Conservation (phyloP, 805 yeast species). For the Wickerhamiella brachini region DNA sequence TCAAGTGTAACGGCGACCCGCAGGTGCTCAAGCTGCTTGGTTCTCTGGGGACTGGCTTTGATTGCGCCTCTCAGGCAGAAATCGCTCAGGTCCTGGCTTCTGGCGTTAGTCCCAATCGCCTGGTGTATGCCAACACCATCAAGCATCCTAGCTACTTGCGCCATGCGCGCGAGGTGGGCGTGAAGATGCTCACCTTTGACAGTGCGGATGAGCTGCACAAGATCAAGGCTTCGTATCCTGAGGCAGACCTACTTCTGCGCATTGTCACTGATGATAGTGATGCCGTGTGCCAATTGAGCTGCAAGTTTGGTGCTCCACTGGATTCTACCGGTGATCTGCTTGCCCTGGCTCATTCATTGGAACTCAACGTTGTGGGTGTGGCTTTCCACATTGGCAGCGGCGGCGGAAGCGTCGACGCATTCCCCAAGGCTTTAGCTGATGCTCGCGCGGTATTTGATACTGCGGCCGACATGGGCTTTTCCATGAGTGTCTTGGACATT, state of each 20-base stretch:
- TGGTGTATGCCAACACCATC: slow-evolving; percentile 90
- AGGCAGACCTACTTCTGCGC: slow-evolving; percentile 58
- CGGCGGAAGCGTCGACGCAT: slow-evolving; percentile 62
- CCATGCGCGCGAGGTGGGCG: slow-evolving; percentile 42
- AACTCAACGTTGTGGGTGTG: slow-evolving; percentile 62
- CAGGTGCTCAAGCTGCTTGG: slow-evolving; percentile 45
- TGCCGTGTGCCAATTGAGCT: slow-evolving; percentile 73
- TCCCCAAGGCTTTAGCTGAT: slow-evolving; percentile 33
- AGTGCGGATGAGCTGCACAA: slow-evolving; percentile 74
- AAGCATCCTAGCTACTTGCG: slow-evolving; percentile 74
- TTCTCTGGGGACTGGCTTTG: slow-evolving; percentile 60
- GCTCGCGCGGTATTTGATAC: slow-evolving; percentile 53
- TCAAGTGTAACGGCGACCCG: slow-evolving; percentile 76
- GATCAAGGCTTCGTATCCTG: slow-evolving; percentile 52
- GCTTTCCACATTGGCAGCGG: slow-evolving; percentile 97
- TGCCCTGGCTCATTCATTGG: slow-evolving; percentile 44
- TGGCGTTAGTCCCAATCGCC: slow-evolving; percentile 45
- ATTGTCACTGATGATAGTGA: slow-evolving; percentile 79
- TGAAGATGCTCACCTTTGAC: slow-evolving; percentile 77
- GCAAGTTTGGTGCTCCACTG: slow-evolving; percentile 77
- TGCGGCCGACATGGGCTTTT: slow-evolving; percentile 35
- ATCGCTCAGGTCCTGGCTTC: slow-evolving; percentile 49
- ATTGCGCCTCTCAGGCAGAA: slow-evolving; percentile 85
- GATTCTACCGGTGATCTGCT: slow-evolving; percentile 41
- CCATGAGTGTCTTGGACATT: slow-evolving; percentile 53